A percentile compares a stretch with the other conserved stretches of the same genome.
These are phyloP conservation scores for Macrophomina tecta DNA, from an alignment of 2,329 filamentous ascomycete species.

Conservation along the genomic window DNA sequence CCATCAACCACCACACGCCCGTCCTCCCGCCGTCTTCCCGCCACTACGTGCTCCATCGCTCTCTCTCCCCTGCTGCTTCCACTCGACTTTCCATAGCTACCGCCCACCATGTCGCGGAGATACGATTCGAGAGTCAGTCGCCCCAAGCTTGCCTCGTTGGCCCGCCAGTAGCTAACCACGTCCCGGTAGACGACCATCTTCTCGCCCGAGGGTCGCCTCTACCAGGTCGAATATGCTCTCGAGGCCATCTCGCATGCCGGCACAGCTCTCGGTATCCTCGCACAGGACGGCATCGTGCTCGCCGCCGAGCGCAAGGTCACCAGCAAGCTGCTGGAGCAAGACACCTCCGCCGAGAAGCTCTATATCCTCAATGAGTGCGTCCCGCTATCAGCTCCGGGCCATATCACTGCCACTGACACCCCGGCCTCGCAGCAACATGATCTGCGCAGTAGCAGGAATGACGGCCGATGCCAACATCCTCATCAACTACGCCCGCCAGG, in stretches of 20 bases:
- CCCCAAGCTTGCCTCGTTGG: constrained; percentile 75
- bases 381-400: neutral
- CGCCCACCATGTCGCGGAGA: constrained; percentile 82
- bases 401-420: neutral
- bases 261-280: constrained; percentile 94
- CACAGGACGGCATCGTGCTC: constrained; percentile 97
- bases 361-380: constrained; percentile 97
- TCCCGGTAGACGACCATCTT: constrained; percentile 90
- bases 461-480: constrained; percentile 99
- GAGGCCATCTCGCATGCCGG: constrained; percentile 99
- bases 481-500: constrained; percentile 98
- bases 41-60: constrained; percentile 31
- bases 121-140: constrained; percentile 90
- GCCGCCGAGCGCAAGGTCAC: constrained; percentile 99
- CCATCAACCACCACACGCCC: constrained; percentile 34
- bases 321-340: constrained; percentile 98
- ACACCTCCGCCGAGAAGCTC: constrained; percentile 99
- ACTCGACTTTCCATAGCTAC: constrained; percentile 23
- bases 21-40: constrained; percentile 29
- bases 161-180: constrained; percentile 79
- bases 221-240: constrained; percentile 98
- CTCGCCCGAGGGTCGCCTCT: constrained; percentile 96
- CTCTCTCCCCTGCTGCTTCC: neutral
- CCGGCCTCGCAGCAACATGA: constrained; percentile 82
- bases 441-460: constrained; percentile 98